These are phyloP conservation scores for Daldinia vernicosa DNA, from an alignment of 495 filamentous ascomycete genomes.

Conservation along the genomic window DNA sequence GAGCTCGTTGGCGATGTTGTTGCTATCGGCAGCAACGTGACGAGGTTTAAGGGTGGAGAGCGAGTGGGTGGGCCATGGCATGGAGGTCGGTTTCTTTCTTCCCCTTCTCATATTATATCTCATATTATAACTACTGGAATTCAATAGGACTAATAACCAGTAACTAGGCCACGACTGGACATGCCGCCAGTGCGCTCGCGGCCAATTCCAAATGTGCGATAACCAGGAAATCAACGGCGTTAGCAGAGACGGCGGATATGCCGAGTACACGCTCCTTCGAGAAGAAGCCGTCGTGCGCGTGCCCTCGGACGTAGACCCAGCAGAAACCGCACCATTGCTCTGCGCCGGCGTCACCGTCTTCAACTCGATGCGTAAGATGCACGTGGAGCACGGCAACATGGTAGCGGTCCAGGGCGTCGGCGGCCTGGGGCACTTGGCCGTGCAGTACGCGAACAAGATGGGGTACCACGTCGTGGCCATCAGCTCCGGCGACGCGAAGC, in stretches of 20 bases:
- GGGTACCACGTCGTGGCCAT: constrained; percentile 72
- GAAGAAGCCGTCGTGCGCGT: constrained; percentile 71
- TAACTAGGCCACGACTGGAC: constrained; percentile 55
- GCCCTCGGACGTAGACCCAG: constrained; percentile 65
- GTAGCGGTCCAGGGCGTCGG: constrained; percentile 74
- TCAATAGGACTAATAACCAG: constrained; percentile 4
- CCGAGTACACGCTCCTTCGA: constrained; percentile 69
- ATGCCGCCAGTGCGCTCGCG: constrained; percentile 59
- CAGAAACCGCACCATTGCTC: constrained; percentile 70
- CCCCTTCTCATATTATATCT: background rate
- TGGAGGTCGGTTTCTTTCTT: constrained; percentile 54
- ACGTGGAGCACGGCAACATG: constrained; percentile 62
- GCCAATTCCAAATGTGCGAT: constrained; percentile 65
- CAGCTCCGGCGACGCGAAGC: constrained; percentile 65
- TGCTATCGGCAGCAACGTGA: constrained; percentile 56
- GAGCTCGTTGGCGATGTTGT: constrained; percentile 64
- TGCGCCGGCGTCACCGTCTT: constrained; percentile 79
- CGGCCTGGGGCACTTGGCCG: constrained; percentile 72
- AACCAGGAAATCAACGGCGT: constrained; percentile 61
- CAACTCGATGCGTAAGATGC: constrained; percentile 72
- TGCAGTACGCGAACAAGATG: constrained; percentile 72
- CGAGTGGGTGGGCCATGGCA: constrained; percentile 66
- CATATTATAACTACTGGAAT: background rate
- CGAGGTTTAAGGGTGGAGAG: constrained; percentile 57
- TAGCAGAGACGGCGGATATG: constrained; percentile 65